Base-by-base conservation (phyloP, 495 filamentous ascomycete genomes). In the Monascus purpureus region DNA sequence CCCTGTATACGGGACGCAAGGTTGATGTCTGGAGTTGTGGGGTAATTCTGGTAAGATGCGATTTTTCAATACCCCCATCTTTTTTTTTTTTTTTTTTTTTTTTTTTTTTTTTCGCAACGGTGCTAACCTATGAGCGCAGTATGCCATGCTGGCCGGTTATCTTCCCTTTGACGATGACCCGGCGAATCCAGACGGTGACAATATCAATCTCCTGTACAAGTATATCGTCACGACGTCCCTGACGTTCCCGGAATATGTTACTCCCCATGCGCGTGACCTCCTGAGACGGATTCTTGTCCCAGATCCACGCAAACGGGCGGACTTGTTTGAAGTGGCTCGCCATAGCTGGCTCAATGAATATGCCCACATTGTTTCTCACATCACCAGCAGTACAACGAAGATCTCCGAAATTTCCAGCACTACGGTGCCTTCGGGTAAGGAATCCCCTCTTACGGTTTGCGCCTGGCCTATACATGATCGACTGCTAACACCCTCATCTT, bases 11-110 rank as follows among this genome's bases (percentile, higher is more conserved):
- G 4, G 90, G 90, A 24, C 72, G 85, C 17, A 99, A 96, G 53
- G 90, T 99, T 11, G 90, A 99, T 50, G 90, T 99, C 15, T 99
- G 90, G 90, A 96, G 90, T 48, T 96, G 90, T 49, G 90, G 90
- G 58, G 90, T 99, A 15, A 99, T 99, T 46, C 58, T 99, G 69
- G 90, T 96, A 70, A 61, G 83, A 70, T 17, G 15, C 13, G 11
- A 26, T 7, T 26, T 9, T 29, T 24, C 34, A 4, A 6, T 11
- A 9, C 14, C 6, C 15, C 30, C 3, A 23, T 26, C n/a, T 32
- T 19, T 27, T 7, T 32, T 15, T 6, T 15, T 24, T 23, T 24
- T 13, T 32, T 33, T 9, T 25, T 28, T 7, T 37, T 17, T 29
- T 12, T 24, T 4, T 24, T 20, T 22, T 28, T 17, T 13, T 16